Percentiles rank a stretch among this genome's conserved stretches.
phyloP scores from a whole-genome alignment of 306 rosid genomes.

The Begonia loranthoides region DNA sequence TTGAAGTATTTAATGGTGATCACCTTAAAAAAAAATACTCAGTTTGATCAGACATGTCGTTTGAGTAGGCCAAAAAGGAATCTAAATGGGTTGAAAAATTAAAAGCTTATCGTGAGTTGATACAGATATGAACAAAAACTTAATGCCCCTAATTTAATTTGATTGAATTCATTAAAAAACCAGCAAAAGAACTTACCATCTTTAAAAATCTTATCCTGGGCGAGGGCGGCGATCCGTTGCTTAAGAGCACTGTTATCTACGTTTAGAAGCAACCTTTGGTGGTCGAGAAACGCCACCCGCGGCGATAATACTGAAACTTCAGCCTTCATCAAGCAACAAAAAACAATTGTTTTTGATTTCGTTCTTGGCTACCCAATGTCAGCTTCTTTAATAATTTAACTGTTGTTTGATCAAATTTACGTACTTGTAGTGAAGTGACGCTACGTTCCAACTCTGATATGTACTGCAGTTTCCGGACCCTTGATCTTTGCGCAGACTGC shows the following conservation, averaged over 20 bases:
- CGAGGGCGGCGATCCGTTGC: slow-evolving; percentile 90
- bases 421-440: slow-evolving; percentile 83
- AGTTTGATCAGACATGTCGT: too few species aligned
- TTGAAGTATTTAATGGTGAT: too few species aligned
- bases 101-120: not conserved
- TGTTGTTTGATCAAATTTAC: not conserved
- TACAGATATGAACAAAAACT: too few species aligned
- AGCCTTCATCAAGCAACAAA: slow-evolving; percentile 30
- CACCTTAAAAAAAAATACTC: too few species aligned
- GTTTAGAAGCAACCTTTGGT: slow-evolving; percentile 83
- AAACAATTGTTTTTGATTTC: too few species aligned
- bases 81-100: too few species aligned
- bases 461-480: slow-evolving; percentile 93
- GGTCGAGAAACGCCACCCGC: slow-evolving; percentile 82
- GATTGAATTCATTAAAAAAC: too few species aligned
- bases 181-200: slow-evolving; percentile 40
- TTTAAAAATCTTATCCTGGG: slow-evolving; percentile 91
- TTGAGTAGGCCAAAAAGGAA: too few species aligned
- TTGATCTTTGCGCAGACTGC: slow-evolving; percentile 93
- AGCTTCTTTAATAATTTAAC: too few species aligned
- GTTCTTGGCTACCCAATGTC: too few species aligned
- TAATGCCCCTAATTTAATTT: too few species aligned
- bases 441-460: slow-evolving; percentile 88
- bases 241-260: slow-evolving; percentile 93
- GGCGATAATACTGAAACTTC: slow-evolving; percentile 89